phyloP scores from a whole-genome alignment of 164 flowering plant genomes.

The Berberis vulgaris region DNA sequence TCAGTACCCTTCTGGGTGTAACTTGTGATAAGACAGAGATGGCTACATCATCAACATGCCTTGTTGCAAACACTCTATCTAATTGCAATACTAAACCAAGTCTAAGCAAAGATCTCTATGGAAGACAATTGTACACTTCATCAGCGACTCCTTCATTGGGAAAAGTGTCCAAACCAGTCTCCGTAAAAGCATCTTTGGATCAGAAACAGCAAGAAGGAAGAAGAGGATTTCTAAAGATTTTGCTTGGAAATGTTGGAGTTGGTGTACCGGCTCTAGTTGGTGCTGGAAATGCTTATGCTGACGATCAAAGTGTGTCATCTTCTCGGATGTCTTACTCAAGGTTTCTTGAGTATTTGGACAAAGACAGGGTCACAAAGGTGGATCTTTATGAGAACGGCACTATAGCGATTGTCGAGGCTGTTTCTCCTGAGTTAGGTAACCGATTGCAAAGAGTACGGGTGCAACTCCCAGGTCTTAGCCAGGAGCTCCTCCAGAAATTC shows the following conservation, averaged over 20 bases:
- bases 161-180: slow-evolving; percentile 28
- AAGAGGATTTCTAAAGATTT: slow-evolving; percentile 62
- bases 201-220: slow-evolving; percentile 53
- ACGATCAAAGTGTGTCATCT: slow-evolving; percentile 92
- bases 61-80: slow-evolving; percentile 52
- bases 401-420: slow-evolving; percentile 89
- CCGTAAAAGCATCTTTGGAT: slow-evolving; percentile 50
- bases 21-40: slow-evolving; percentile 20
- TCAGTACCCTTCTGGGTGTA: too few relatives aligned
- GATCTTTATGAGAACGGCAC: slow-evolving; percentile 95
- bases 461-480: slow-evolving; percentile 88
- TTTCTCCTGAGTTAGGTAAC: slow-evolving; percentile 83
- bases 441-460: slow-evolving; percentile 85
- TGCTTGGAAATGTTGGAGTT: slow-evolving; percentile 74
- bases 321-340: slow-evolving; percentile 95
- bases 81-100: slow-evolving; percentile 22
- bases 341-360: slow-evolving; percentile 81
- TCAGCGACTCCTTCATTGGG: slow-evolving; percentile 29
- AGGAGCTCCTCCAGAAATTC: slow-evolving; percentile 87
- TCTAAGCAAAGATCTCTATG: slow-evolving; percentile 38
- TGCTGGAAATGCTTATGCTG: slow-evolving; percentile 65
- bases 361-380: slow-evolving; percentile 70
- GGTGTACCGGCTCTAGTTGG: slow-evolving; percentile 46
- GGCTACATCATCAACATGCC: slow-evolving; percentile 77
- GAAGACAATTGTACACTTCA: slow-evolving; percentile 28